Evolutionary conservation across 139 green algal species (phyloP), one percentile per base, ranked within the genome.

Genomic region (Picochlorum sp.): DNA sequence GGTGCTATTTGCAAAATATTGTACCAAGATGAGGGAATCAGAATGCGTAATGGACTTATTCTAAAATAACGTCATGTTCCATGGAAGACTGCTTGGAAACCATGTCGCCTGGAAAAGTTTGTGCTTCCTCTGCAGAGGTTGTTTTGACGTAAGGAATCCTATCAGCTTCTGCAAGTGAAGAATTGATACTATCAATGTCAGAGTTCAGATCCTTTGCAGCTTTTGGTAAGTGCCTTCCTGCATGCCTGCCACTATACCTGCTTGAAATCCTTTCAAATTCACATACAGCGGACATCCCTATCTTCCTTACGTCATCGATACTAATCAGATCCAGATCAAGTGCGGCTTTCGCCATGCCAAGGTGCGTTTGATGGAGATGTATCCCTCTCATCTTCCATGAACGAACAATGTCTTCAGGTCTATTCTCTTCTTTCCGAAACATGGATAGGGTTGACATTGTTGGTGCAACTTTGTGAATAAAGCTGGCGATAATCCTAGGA

Each of bases 321-420:
- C 76, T 69, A 23, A 85, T 41, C 46, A 85, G 58, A 15, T 69
- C 72, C 52, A 81, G 21, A 1, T 64, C 71, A 59, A 64, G 51
- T 9, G 57, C 32, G 41, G 79, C 45, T 50, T 58, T 20, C 3
- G 79, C 72, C 75, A 84, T 81, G 59, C 76, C 79, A 34, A 85
- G 63, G 50, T 79, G 66, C 18, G 72, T 79, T 23, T 50, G 52
- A 62, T 75, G 60, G n/a, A 83, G 59, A 50, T 66, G 72, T 51
- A 85, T 81, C 57, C 63, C 45, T 24, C 54, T 65, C 38, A 65
- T 15, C 28, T 68, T 51, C 79, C 79, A 85, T 10, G 57, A 56
- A 3, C 57, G 51, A 6, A 66, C 61, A 64, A 69, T 73, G 57
- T 49, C 61, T 30, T 46, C 38, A 57, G 74, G 64, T 62, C 46